Base-by-base conservation (phyloP, 345 rosid genomes). In the Rhodomyrtus tomentosa region DNA sequence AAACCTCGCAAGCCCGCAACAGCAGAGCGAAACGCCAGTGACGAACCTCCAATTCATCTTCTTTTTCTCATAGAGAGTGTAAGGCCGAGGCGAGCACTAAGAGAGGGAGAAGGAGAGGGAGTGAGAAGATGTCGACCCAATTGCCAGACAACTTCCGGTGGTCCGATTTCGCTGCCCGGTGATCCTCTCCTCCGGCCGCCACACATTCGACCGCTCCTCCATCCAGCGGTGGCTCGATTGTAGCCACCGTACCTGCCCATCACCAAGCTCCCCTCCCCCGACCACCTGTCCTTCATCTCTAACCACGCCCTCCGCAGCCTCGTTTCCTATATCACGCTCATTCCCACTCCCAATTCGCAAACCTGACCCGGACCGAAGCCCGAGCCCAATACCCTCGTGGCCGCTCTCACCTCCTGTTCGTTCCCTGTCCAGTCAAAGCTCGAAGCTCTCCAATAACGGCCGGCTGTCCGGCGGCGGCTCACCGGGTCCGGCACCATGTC, bases 91-190 rank as follows among this genome's bases (percentile, higher is more conserved):
- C 42, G 22, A 40, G 40, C 29, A 20, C 45, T 40, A 40, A 83
- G n/a, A 51, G 59, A 32, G 36, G 29, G 82, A 55, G 25, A 20
- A 22, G 18, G 45, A 5, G 32, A 50, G 73, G 52, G 3, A 16
- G 18, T 8, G 40, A 54, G 86, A 5, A 52, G 62, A 50, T 73
- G 85, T 32, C 68, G 55, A 79, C 81, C n/a, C 68, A 85, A 93
- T 93, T 96, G 93, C 99, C 99, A 12, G 94, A 94, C 84, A 98
- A 97, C 85, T 97, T 97, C 96, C 93, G 89, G 86, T 97, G 45
- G 99, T 48, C 99, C 99, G 56, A 95, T 97, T 84, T 97, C 99
- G 3, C 96, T 95, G 0, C 95, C 99, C 99, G 52, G 99, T 97
- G 15, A 97, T 97, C 83, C 91, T 97, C 50, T 90, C 96, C 38